Base-by-base conservation (phyloP, 2,329 filamentous ascomycete species). In the Penicillium sp. region DNA sequence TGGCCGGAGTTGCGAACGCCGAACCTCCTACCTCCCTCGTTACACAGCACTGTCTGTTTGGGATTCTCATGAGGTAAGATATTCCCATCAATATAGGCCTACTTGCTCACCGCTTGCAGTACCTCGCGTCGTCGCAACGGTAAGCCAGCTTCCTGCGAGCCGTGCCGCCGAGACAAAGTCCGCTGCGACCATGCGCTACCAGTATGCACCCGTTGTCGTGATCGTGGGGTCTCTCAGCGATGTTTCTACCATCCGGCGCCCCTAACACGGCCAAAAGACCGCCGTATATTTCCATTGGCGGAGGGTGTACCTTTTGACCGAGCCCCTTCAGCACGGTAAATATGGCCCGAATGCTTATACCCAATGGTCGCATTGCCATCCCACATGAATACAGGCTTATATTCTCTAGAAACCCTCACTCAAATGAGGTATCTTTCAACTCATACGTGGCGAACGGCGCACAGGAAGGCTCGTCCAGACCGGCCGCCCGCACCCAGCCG, bases 191-290 rank as follows among this genome's bases (percentile, higher is more conserved):
- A 71, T 60, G 51, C 50, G 8, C 22, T 55, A 16, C 65, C 68
- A 5, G 54, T 65, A 13, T 71, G 69, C 44, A 56, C 58, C 29
- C 66, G 69, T 27, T 72, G 68, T 43, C 56, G 60, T 39, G 57
- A 55, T 31, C 66, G 67, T 14, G 60, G 62, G 2, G 53, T 51
- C 13, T 45, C 59, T 2, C 41, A 22, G 4, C 54, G 57, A n/a
- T 71, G 67, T 45, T 67, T 68, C 45, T 70, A 71, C 46, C 69
- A 71, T 53, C 65, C 68, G n/a, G 67, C 67, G 13, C 68, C 69
- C 4, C 49, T 70, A 50, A 70, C 66, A 3, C 57, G 60, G n/a
- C 21, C 42, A 6, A 55, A 50, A 36, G 49, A 44, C 18, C 53
- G 50, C 16, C 59, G 45, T 39, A 50, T 46, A 9, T 44, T 55